Evolutionary conservation across 257 asterid species (phyloP), one percentile per base, ranked within the genome.

Genomic region (Salvia hispanica): DNA sequence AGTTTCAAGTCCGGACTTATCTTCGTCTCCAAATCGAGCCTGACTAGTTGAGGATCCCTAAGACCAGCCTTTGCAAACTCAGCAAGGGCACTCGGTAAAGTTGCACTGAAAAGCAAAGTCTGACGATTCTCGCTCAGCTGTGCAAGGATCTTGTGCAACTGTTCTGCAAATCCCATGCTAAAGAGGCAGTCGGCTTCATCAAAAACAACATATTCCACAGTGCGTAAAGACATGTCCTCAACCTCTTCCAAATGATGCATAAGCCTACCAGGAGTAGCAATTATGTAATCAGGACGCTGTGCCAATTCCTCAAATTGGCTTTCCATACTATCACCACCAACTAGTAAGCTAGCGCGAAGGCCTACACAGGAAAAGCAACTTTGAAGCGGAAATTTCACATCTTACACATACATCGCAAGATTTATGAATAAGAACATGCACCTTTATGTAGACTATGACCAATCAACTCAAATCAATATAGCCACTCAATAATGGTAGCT

Each of bases 311-410:
- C 99, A 62, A 94, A 94, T 70, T 94, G 97, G 79, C 83, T 85
- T 80, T 94, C 95, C 99, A 94, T 91, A 63, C 99, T 94, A 78
- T 94, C 97, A 53, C 99, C 99, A 69, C 97, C 99, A 77, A 91
- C 95, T 72, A 91, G 74, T 80, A 94, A 87, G 80, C 97, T 88
- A 69, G 77, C 79, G 37, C 95, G 89, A 51, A 94, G 86, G 77
- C 92, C 99, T 91, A 82, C 74, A 75, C 13, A 65, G 61, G 70
- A 78, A 57, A 76, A 36, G 7, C 25, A 43, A 51, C 47, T 42
- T 40, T 51, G 31, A 25, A 51, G 31, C 9, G 5, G 16, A 53
- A 56, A 15, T 12, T 64, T 47, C 28, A 16, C 46, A 4, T 44
- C 36, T 54, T 39, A 44, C 28, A 45, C 56, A 15, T 54, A 13